Base-by-base conservation (phyloP, 192 early-diverging fungal genomes). In the Linnemannia schmuckeri region DNA sequence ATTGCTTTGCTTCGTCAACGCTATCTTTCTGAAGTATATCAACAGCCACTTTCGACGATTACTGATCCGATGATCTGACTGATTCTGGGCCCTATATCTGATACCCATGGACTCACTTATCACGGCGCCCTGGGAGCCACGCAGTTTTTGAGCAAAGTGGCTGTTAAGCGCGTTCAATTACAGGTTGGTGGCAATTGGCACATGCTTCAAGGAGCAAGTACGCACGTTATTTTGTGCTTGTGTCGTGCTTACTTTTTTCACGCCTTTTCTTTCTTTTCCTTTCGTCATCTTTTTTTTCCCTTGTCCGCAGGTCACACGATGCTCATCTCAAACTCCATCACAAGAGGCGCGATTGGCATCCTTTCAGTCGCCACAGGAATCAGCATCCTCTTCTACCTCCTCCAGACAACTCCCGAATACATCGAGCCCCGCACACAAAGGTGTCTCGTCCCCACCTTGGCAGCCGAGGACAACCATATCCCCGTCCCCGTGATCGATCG, bases 401-500 rank as follows among this genome's bases (percentile, higher is more conserved):
- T 80, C 27, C 55, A 33, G 42, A 35, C 54, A 55, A 74, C 72
- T 2, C 55, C 57, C 4, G 33, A 52, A 0, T 80, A 68, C 17
- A 54, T 80, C 7, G 70, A 80, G 5, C 79, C 79, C 10, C 20
- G 35, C 27, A 38, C 30, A n/a, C 1, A 38, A n/a, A 42, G 33
- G 57, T 74, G 79, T 66, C 72, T 74, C 38, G 24, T 49, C 20
- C 71, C 79, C 0, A 22, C 13, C 18, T 54, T 80, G 13, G 44
- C 72, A 8, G 5, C 52, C 7, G 71, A 68, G 33, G 57, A 68
- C 57, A 55, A 22, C 27, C 38, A 44, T 40, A 46, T 74, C 55
- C 7, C 72, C 13, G 17, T 80, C 9, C 79, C 79, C 1, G 33
- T 42, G 1, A 13, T 80, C 35, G 72, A 80, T 44, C 55, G 79